phyloP scores from a whole-genome alignment of 768 basidiomycete genomes.

The Cystofilobasidium macerans region DNA sequence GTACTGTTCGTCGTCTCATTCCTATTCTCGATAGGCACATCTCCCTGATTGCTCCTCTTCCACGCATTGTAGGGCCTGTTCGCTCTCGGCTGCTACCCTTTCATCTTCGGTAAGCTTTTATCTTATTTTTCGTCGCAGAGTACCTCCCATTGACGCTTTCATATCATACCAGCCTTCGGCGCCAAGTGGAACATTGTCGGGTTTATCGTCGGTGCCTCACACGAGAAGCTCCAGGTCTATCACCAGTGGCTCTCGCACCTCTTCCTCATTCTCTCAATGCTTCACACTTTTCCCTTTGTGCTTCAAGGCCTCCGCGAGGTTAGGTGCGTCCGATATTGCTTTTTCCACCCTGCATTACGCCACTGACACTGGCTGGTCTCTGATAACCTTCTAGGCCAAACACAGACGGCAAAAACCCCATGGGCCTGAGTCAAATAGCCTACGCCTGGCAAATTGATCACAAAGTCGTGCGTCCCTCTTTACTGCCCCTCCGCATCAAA shows the following conservation, averaged over 20 bases:
- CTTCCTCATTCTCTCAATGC: slow-evolving; percentile 22
- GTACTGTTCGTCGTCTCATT: slow-evolving; percentile 29
- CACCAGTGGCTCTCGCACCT: slow-evolving; percentile 37
- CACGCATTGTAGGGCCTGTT: slow-evolving; percentile 10
- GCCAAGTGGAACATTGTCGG: slow-evolving; percentile 40
- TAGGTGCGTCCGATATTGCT: too few relatives aligned
- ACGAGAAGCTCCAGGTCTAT: slow-evolving; percentile 41
- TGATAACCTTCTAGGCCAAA: slow-evolving; percentile 12
- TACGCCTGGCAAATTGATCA: slow-evolving; percentile 27
- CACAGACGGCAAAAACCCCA: slow-evolving; percentile 25
- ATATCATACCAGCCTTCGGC: slow-evolving; percentile 37
- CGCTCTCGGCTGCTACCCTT: slow-evolving; percentile 28
- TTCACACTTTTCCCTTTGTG: slow-evolving; percentile 32
- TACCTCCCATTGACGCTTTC: not conserved
- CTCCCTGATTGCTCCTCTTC: slow-evolving; percentile 14
- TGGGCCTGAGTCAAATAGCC: slow-evolving; percentile 25
- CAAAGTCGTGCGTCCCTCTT: slow-evolving; percentile 13
- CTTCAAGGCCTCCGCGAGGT: slow-evolving; percentile 28
- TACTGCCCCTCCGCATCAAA: too few relatives aligned
- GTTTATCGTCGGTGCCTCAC: slow-evolving; percentile 36
- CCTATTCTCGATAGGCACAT: too few relatives aligned
- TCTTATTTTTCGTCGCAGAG: too few relatives aligned
- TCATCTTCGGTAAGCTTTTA: slow-evolving; percentile 27
- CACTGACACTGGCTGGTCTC: too few relatives aligned
- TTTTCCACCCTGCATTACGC: too few relatives aligned